A percentile compares a stretch with the other conserved stretches of the same genome.
phyloP scores from a whole-genome alignment of 257 asterid genomes.

The Salvia hispanica region DNA sequence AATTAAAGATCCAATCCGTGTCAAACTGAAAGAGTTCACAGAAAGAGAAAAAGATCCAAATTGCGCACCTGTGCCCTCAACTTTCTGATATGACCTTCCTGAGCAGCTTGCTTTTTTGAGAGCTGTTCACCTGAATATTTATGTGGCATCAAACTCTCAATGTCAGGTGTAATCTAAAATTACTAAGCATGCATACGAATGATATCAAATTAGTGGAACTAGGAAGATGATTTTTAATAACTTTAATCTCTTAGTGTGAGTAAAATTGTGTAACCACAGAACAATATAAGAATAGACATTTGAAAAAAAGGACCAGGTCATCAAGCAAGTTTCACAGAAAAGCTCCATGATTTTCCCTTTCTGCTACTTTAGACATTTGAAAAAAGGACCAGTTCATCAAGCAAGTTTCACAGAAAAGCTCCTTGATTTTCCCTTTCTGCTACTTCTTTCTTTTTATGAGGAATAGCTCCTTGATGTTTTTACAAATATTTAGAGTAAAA shows the following conservation, averaged over 20 bases:
- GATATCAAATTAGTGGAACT: not conserved
- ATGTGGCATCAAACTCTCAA: constrained; percentile 25
- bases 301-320: no score
- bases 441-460: not conserved
- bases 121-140: constrained; percentile 84
- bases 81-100: constrained; percentile 89
- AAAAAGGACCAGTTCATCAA: constrained; percentile 26
- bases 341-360: no score
- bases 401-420: constrained; percentile 18
- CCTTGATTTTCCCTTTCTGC: not conserved
- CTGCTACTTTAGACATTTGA: no score
- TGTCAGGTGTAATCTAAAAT: constrained; percentile 9
- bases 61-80: constrained; percentile 92
- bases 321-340: no score
- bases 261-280: not conserved
- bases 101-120: constrained; percentile 98
- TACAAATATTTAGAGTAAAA: not conserved
- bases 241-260: not conserved
- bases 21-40: constrained; percentile 21
- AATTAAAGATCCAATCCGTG: constrained; percentile 26
- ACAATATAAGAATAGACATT: constrained; percentile 24
- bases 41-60: no score
- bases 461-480: not conserved
- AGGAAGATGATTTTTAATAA: not conserved
- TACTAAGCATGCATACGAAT: constrained; percentile 23